A percentile compares a stretch with the other conserved stretches of the same genome.
Evolutionary conservation across 2,329 filamentous ascomycete species (phyloP).

Genomic region (Ambrosiella xylebori): DNA sequence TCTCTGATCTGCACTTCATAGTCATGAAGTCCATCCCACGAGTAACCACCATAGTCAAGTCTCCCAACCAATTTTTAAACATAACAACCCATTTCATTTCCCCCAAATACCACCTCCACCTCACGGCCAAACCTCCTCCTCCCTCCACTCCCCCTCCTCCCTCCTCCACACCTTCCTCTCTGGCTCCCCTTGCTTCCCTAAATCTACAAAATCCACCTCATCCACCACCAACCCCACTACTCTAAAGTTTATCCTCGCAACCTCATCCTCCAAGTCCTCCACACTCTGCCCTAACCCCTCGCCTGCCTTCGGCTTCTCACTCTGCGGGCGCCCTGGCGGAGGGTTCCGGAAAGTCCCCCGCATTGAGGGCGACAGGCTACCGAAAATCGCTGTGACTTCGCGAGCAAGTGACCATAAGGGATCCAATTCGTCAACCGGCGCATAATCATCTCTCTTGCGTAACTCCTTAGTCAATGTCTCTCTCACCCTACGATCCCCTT

Average conservation of each 20-base stretch:
- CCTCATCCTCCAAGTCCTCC: slow-evolving; percentile 48
- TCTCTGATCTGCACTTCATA: no score
- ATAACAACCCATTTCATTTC: neutral
- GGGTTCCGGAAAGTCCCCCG: slow-evolving; percentile 61
- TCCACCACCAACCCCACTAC: slow-evolving; percentile 69
- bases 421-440: neutral
- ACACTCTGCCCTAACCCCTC: slow-evolving; percentile 45
- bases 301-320: slow-evolving; percentile 22
- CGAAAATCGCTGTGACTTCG: slow-evolving; percentile 77
- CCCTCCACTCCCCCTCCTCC: slow-evolving; percentile 19
- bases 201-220: slow-evolving; percentile 57
- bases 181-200: slow-evolving; percentile 46
- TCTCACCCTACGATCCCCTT: neutral
- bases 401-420: slow-evolving; percentile 54
- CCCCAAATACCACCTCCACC: neutral
- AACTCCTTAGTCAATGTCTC: slow-evolving; percentile 11
- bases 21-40: no score
- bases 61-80: neutral
- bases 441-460: slow-evolving; percentile 21
- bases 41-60: no score
- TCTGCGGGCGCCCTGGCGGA: slow-evolving; percentile 44
- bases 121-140: slow-evolving; percentile 2
- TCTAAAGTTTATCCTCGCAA: slow-evolving; percentile 60
- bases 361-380: slow-evolving; percentile 68
- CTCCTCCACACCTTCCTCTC: slow-evolving; percentile 52